These are phyloP conservation scores for Yamadazyma akitaensis DNA, from an alignment of 805 yeast species.

Conservation along the genomic window DNA sequence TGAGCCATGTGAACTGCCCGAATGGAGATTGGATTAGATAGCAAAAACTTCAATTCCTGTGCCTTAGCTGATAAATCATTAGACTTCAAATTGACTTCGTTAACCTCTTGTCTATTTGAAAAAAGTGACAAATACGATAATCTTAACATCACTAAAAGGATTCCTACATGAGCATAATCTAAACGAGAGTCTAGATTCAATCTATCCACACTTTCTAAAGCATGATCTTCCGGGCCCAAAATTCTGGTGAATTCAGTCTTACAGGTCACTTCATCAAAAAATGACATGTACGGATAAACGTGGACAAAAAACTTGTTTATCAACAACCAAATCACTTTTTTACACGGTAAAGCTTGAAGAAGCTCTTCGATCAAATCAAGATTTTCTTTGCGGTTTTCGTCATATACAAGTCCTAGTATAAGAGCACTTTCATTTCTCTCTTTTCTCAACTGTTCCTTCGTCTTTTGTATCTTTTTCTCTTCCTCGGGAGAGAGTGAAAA, in stretches of 20 bases:
- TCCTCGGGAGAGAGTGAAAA: background rate
- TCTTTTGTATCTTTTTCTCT: background rate
- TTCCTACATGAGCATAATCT: slow-evolving; percentile 36
- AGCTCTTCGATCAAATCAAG: slow-evolving; percentile 36
- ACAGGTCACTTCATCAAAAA: slow-evolving; percentile 56
- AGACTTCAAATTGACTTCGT: slow-evolving; percentile 26
- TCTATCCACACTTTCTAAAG: slow-evolving; percentile 18
- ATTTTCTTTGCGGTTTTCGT: background rate
- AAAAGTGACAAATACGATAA: slow-evolving; percentile 35
- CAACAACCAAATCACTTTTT: slow-evolving; percentile 52
- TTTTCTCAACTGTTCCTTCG: background rate
- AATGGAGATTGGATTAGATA: slow-evolving; percentile 29
- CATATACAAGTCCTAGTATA: slow-evolving; percentile 25
- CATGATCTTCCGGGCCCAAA: slow-evolving; percentile 37
- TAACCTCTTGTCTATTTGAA: slow-evolving; percentile 30
- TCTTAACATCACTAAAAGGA: slow-evolving; percentile 32
- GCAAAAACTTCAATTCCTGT: slow-evolving; percentile 24
- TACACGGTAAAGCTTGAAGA: slow-evolving; percentile 47
- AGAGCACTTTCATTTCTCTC: slow-evolving; percentile 20
- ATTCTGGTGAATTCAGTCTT: slow-evolving; percentile 41
- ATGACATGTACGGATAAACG: slow-evolving; percentile 64
- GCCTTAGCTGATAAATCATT: slow-evolving; percentile 19
- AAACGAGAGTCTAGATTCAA: slow-evolving; percentile 28
- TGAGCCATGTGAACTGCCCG: slow-evolving; percentile 32
- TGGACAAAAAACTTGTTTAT: slow-evolving; percentile 57